Evolutionary conservation across 306 rosid species (phyloP).

Genomic region (Vicia sativa): DNA sequence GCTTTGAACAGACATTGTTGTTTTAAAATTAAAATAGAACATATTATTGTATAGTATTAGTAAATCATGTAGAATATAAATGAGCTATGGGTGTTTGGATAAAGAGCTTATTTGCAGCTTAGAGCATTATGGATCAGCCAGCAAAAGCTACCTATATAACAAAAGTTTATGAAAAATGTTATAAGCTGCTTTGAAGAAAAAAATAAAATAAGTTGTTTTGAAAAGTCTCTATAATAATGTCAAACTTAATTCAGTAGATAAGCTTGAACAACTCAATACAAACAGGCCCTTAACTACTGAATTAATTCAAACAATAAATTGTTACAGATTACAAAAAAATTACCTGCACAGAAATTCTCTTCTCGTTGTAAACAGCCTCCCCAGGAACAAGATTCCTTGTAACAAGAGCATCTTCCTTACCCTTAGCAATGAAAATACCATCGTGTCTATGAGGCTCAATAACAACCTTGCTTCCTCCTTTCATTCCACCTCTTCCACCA

Average conservation of each 20-base stretch:
- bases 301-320: neutral
- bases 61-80: no score
- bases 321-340: neutral
- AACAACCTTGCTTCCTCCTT: slow-evolving; percentile 51
- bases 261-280: no score
- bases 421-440: slow-evolving; percentile 88
- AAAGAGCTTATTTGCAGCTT: no score
- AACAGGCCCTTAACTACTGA: neutral
- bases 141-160: no score
- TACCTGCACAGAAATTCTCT: slow-evolving; percentile 84
- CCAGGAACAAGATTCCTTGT: slow-evolving; percentile 89
- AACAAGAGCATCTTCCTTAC: slow-evolving; percentile 91
- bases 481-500: slow-evolving; percentile 45
- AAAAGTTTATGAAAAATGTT: no score
- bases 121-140: no score
- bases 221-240: no score
- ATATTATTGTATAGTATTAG: neutral
- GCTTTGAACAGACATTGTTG: neutral
- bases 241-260: no score
- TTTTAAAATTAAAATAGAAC: neutral
- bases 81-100: no score
- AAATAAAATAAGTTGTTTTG: no score
- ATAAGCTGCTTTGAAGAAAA: no score
- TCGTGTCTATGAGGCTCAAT: slow-evolving; percentile 71
- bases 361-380: slow-evolving; percentile 90